A percentile compares a stretch with the other conserved stretches of the same genome.
phyloP scores from a whole-genome alignment of 371 early-diverging fungal genomes.

The Zopfochytrium polystomum region DNA sequence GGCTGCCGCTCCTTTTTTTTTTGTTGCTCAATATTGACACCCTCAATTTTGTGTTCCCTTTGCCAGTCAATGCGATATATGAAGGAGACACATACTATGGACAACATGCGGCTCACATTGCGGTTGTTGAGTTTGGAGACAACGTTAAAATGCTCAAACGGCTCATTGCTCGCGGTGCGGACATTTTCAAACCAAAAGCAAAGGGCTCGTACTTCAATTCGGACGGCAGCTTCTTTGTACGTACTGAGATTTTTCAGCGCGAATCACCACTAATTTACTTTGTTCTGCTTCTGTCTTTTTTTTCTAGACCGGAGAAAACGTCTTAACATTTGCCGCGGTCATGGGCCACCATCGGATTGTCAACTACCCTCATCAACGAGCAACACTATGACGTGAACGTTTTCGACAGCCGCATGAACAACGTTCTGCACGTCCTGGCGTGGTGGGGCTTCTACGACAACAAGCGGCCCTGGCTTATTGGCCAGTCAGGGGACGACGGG shows the following conservation, averaged over 20 bases:
- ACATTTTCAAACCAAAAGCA: no score
- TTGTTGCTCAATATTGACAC: no score
- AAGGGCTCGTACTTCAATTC: no score
- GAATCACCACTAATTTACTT: no score
- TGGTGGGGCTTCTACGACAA: slow-evolving; percentile 29
- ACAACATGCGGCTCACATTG: slow-evolving; percentile 25
- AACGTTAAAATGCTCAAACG: no score
- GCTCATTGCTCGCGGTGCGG: slow-evolving; percentile 22
- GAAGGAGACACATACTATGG: slow-evolving; percentile 22
- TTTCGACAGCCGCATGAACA: slow-evolving; percentile 24
- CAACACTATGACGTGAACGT: slow-evolving; percentile 19
- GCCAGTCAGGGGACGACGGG: no score
- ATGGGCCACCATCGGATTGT: slow-evolving; percentile 21
- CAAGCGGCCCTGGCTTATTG: no score
- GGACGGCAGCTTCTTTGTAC: no score
- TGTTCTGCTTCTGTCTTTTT: no score
- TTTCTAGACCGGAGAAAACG: slow-evolving; percentile 21
- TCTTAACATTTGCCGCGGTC: slow-evolving; percentile 26
- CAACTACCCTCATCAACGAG: slow-evolving; percentile 23
- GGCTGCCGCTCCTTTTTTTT: no score
- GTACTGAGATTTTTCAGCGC: no score
- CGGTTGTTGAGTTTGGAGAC: slow-evolving; percentile 21
- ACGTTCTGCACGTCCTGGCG: slow-evolving; percentile 28
- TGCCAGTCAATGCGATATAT: slow-evolving; percentile 22
- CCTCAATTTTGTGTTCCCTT: no score